Percentiles rank a stretch among this genome's conserved stretches.
Conservation (phyloP, 2,329 filamentous ascomycete genomes). For the Rutstroemia sydowiana region DNA sequence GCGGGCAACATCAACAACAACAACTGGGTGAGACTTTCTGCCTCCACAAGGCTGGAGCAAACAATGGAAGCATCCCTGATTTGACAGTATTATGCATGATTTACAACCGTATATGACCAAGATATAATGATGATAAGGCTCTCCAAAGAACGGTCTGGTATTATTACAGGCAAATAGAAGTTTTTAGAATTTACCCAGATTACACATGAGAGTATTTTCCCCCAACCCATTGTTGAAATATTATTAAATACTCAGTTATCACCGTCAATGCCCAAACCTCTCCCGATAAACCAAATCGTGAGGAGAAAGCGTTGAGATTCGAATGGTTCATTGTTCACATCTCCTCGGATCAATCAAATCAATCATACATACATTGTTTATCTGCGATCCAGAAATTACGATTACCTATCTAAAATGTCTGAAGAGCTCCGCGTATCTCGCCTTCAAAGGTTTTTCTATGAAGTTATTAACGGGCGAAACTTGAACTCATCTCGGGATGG, state of each 20-base stretch:
- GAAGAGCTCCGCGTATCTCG: slow-evolving; percentile 16
- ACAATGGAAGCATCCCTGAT: not conserved
- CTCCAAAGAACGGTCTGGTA: not conserved
- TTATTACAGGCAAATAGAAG: too few relatives aligned
- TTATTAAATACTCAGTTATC: too few relatives aligned
- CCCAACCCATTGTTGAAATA: too few relatives aligned
- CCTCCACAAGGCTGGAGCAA: not conserved
- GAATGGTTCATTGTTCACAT: too few relatives aligned
- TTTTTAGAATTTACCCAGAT: too few relatives aligned
- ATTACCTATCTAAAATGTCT: not conserved
- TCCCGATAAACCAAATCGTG: too few relatives aligned
- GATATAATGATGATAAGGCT: not conserved
- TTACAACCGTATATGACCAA: not conserved
- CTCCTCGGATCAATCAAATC: too few relatives aligned
- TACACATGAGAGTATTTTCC: too few relatives aligned
- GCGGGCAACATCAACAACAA: not conserved
- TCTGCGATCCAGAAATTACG: too few relatives aligned
- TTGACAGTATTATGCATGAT: not conserved
- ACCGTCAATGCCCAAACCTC: too few relatives aligned
- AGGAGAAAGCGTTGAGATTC: too few relatives aligned
- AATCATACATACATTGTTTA: too few relatives aligned
- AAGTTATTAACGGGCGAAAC: slow-evolving; percentile 33
- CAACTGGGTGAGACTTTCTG: not conserved
- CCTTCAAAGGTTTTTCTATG: slow-evolving; percentile 34
- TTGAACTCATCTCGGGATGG: slow-evolving; percentile 34